Base-by-base conservation (phyloP, 352 stramenopile species). In the Globisporangium parvum region DNA sequence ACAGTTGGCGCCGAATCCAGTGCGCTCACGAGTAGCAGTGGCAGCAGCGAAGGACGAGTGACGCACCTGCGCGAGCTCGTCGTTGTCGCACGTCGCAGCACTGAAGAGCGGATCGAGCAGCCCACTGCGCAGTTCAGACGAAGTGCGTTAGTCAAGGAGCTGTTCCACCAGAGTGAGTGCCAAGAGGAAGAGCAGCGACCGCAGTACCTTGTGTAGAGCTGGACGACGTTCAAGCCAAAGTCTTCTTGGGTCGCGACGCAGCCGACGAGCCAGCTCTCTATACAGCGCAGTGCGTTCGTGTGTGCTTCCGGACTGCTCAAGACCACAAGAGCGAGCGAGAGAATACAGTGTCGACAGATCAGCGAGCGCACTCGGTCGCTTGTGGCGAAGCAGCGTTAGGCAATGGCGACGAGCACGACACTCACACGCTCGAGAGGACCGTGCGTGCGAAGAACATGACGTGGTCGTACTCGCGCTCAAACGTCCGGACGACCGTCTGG, bases 201-300 rank as follows among this genome's bases (percentile, higher is more conserved):
- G 31, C 31, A 37, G 31, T 37, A 37, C 31, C 31, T 37, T 37
- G 31, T 37, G 28, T 75, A 70, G 26, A 87, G 40, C 37, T 79
- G 69, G 15, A 62, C 45, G 8, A 70, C 64, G 47, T 62, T 73
- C 23, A 88, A 56, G 18, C 77, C 77, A 73, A 88, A 88, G 3
- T 53, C 44, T 18, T 75, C 68, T 3, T 75, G 62, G 0, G 60
- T 59, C 0, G 75, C 60, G 39, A 91, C 57, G 50, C 73, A 86
- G 12, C 81, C 81, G 18, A 84, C 53, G 48, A 82, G 63, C 81
- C 81, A 91, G 20, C 61, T 73, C 58, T 88, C 79, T 10, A 91
- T 58, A 37, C 81, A 91, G 21, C 69, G 73, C 23, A 91, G 58
- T 11, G 77, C 79, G 49, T 51, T 70, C 26, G 55, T 65, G 9